Evolutionary conservation across 208 protist genomes (phyloP), one percentile per base, ranked within the genome.

Genomic region (Acanthamoeba castellanii): DNA sequence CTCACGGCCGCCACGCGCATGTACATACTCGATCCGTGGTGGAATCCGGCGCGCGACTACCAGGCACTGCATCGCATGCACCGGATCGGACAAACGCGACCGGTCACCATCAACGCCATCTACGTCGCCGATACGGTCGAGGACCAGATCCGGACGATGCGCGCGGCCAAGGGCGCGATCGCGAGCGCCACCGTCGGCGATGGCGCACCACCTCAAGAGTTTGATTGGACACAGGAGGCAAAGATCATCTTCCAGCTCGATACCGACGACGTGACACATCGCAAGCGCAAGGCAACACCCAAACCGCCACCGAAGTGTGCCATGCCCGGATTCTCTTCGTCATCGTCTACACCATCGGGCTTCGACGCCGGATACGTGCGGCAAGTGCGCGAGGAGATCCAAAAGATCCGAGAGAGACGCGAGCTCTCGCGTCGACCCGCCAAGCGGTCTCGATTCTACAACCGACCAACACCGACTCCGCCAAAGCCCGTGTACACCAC

Each of bases 1-100:
- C 98, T 99, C 18, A 99, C 98, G 2, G 98, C 97, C 9, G 99
- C 99, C 8, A 99, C 98, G 74, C 97, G 99, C 61, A 98, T 99
- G 0, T 96, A 99, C 32, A 95, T 99, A 0, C 13, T 97, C 25
- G 97, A 98, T 82, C 93, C 96, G 25, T 97, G 95, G 95, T 99
- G 98, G 98, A 74, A 74, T 22, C 13, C 66, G 27, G 7, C 66
- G 27, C 20, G 30, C 27, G 66, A 74, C 66, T 74, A 74, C 30
- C 66, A 74, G 66, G 66, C 66, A 22, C 13, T 74, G 20, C 66
- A 74, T 27, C 66, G 66, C 66, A 74, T 74, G 13, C 66, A 74
- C 66, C 20, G 66, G 13, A 27, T 74, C 22, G 66, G 66, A 37
- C 66, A 74, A 22, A 34, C 30, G 8, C 66, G 66, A 5, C 66